Percentiles rank a stretch among this genome's conserved stretches.
Conservation (phyloP, 345 rosid species). For the Populus nigra region DNA sequence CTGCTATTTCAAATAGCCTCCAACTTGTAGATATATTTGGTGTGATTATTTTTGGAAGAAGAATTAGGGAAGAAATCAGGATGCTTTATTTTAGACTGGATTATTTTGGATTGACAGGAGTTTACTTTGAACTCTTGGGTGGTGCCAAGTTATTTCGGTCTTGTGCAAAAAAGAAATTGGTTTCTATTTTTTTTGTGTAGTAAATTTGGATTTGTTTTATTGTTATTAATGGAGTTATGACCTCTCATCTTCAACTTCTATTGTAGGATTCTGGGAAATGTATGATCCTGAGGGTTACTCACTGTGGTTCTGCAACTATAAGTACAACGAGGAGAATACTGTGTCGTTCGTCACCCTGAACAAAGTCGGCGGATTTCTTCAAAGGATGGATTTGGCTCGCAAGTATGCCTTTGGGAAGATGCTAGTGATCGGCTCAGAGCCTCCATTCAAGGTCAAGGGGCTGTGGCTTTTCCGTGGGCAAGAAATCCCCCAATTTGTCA, state of each 20-base stretch:
- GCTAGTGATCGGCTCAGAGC: conserved; percentile 71
- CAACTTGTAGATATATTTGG: background rate
- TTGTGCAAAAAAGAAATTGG: background rate
- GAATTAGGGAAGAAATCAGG: background rate
- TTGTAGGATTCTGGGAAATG: conserved; percentile 97
- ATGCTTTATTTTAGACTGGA: background rate
- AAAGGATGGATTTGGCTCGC: conserved; percentile 93
- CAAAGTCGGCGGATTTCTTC: conserved; percentile 95
- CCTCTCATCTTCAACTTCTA: background rate
- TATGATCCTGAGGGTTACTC: conserved; percentile 98
- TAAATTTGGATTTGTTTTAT: background rate
- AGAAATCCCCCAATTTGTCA: conserved; percentile 77
- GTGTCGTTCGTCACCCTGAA: conserved; percentile 87
- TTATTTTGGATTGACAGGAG: background rate
- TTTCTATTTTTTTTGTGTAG: background rate
- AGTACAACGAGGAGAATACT: conserved; percentile 90
- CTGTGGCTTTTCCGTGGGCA: conserved; percentile 95
- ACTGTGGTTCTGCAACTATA: conserved; percentile 95
- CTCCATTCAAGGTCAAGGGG: conserved; percentile 94
- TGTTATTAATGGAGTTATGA: background rate
- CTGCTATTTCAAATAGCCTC: background rate
- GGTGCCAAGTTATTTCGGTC: background rate
- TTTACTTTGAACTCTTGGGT: background rate
- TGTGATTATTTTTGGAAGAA: background rate
- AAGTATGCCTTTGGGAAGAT: conserved; percentile 96